Conservation (phyloP, 306 rosid genomes). For the Cicer yamashitae region DNA sequence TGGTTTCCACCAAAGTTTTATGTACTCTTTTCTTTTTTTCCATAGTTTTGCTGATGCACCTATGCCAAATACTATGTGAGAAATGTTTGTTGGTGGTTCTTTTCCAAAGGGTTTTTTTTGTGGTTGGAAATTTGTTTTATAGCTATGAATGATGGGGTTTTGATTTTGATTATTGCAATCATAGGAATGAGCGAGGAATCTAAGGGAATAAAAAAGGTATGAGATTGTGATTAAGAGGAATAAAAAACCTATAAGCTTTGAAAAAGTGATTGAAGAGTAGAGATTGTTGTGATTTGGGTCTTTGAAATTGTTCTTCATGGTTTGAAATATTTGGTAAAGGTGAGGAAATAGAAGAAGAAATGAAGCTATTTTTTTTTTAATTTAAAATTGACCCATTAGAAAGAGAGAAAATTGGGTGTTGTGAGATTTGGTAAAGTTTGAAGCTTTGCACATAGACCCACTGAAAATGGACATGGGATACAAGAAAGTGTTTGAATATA, state of each 20-base stretch:
- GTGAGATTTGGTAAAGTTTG: conserved; percentile 10
- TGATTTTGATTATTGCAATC: conserved; percentile 31
- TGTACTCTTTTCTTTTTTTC: conserved; percentile 68
- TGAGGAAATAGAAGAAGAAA: neutral
- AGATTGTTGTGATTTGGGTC: conserved; percentile 48
- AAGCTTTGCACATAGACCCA: neutral
- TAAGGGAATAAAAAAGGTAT: conserved; percentile 55
- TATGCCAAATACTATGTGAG: conserved; percentile 76
- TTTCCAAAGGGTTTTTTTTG: conserved; percentile 2
- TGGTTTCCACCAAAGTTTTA: conserved; percentile 77
- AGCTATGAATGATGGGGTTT: conserved; percentile 8
- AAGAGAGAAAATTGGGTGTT: too few relatives aligned
- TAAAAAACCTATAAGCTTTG: conserved; percentile 53
- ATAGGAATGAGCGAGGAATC: conserved; percentile 43
- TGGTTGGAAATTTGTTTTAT: neutral
- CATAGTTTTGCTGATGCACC: conserved; percentile 77
- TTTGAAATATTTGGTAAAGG: neutral
- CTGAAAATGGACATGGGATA: neutral
- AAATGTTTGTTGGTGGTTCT: conserved; percentile 52
- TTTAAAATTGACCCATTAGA: too few relatives aligned
- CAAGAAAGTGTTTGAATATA: conserved; percentile 1
- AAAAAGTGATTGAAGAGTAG: conserved; percentile 43
- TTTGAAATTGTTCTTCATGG: conserved; percentile 57
- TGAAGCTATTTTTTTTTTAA: too few relatives aligned
- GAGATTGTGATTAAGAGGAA: conserved; percentile 52